A percentile compares a stretch with the other conserved stretches of the same genome.
phyloP scores from a whole-genome alignment of 1,284 basidiomycete species.

The Pseudozyma pruni region DNA sequence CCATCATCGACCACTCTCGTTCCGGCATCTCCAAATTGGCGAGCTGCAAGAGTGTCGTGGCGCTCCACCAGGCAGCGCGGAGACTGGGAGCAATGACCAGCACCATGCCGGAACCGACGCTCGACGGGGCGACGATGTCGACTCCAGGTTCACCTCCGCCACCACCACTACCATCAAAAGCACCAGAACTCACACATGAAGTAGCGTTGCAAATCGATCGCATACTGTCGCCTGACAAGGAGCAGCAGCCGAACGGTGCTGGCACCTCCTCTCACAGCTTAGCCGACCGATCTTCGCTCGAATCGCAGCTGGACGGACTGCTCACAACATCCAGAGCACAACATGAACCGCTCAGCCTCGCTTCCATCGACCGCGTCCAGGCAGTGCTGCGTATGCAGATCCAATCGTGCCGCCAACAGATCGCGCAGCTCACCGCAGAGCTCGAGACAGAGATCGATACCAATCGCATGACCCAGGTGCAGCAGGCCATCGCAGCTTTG shows the following conservation, averaged over 20 bases:
- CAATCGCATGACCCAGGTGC: slow-evolving; percentile 44
- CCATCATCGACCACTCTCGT: too few relatives aligned
- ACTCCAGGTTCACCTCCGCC: slow-evolving; percentile 13
- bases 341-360: slow-evolving; percentile 28
- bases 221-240: slow-evolving; percentile 11
- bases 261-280: slow-evolving; percentile 3
- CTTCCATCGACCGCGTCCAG: slow-evolving; percentile 36
- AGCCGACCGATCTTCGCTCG: slow-evolving; percentile 29
- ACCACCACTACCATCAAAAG: slow-evolving; percentile 10
- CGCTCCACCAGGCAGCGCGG: too few relatives aligned
- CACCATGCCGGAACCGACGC: slow-evolving; percentile 7
- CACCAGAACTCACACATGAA: slow-evolving; percentile 25
- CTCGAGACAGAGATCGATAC: slow-evolving; percentile 44
- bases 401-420: slow-evolving; percentile 21
- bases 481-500: slow-evolving; percentile 69
- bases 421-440: slow-evolving; percentile 25
- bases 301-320: slow-evolving; percentile 32
- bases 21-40: too few relatives aligned
- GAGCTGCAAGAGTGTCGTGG: too few relatives aligned
- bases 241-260: slow-evolving; percentile 6
- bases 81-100: slow-evolving; percentile 16
- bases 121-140: not conserved
- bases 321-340: slow-evolving; percentile 14
- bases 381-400: slow-evolving; percentile 34
- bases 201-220: slow-evolving; percentile 39